Conservation (phyloP, 768 basidiomycete genomes). For the Glaciozyma martinii region DNA sequence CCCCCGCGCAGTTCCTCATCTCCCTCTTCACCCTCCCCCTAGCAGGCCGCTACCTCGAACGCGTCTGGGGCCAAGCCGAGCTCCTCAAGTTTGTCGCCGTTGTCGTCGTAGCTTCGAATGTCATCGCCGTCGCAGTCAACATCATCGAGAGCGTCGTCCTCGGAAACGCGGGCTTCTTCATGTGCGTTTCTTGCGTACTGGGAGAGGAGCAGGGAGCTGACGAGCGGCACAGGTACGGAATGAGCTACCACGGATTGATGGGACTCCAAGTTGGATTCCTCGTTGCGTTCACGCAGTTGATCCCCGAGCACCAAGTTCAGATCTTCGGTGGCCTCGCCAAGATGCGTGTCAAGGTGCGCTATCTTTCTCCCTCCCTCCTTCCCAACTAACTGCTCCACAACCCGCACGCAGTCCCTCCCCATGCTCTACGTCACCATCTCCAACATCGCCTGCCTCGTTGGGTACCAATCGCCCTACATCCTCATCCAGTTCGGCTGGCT, state of each 20-base stretch:
- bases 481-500: slow-evolving; percentile 99
- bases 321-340: slow-evolving; percentile 66
- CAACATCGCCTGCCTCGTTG: slow-evolving; percentile 69
- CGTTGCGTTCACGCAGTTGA: slow-evolving; percentile 94
- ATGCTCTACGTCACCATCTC: slow-evolving; percentile 89
- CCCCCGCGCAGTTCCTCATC: slow-evolving; percentile 54
- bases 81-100: slow-evolving; percentile 53
- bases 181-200: slow-evolving; percentile 15
- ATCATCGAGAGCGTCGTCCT: slow-evolving; percentile 57
- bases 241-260: slow-evolving; percentile 86
- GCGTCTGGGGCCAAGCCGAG: slow-evolving; percentile 65
- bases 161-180: slow-evolving; percentile 23
- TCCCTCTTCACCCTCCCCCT: slow-evolving; percentile 70
- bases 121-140: slow-evolving; percentile 78
- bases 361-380: background rate
- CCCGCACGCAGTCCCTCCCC: slow-evolving; percentile 59
- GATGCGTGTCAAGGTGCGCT: slow-evolving; percentile 74
- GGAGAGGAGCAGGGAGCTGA: background rate
- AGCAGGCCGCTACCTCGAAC: slow-evolving; percentile 79
- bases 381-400: background rate
- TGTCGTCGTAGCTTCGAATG: slow-evolving; percentile 68
- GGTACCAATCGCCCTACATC: slow-evolving; percentile 81
- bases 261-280: slow-evolving; percentile 78
- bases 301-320: slow-evolving; percentile 97
- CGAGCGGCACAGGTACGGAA: slow-evolving; percentile 57